phyloP scores from a whole-genome alignment of 495 filamentous ascomycete genomes.

The Aspergillus leporis region DNA sequence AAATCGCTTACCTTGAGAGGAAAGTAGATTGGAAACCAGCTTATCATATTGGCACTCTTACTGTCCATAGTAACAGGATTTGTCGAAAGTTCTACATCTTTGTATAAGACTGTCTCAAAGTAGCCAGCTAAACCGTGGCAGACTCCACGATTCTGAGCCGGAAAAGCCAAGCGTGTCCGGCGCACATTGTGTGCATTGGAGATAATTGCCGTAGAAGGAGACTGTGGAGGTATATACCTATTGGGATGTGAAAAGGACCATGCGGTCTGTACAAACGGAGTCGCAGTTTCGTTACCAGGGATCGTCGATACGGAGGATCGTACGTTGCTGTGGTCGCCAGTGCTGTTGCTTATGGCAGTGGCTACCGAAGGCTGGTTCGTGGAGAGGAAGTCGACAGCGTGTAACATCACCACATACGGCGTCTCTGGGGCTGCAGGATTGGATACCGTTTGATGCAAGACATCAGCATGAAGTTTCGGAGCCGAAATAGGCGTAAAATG shows the following conservation, averaged over 20 bases:
- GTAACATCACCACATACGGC: constrained; percentile 91
- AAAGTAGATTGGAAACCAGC: constrained; percentile 99
- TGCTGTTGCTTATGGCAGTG: constrained; percentile 15
- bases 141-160: constrained; percentile 69
- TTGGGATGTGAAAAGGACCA: constrained; percentile 54
- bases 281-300: constrained; percentile 33
- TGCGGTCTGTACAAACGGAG: constrained; percentile 42
- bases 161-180: constrained; percentile 72
- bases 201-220: constrained; percentile 34
- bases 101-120: constrained; percentile 91
- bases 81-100: constrained; percentile 82
- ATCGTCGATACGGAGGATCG: constrained; percentile 33
- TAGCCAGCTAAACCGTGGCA: constrained; percentile 92
- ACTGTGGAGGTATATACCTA: constrained; percentile 38
- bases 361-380: constrained; percentile 32
- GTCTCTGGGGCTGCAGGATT: constrained; percentile 75
- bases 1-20: constrained; percentile 74
- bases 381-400: constrained; percentile 79
- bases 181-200: constrained; percentile 88
- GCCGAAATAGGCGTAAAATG: constrained; percentile 89
- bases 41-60: constrained; percentile 96
- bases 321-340: constrained; percentile 14
- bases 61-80: constrained; percentile 87
- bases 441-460: constrained; percentile 56
- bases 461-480: constrained; percentile 80